A percentile compares a stretch with the other conserved stretches of the same genome.
These are phyloP conservation scores for Spencermartinsiella ligniputridi DNA, from an alignment of 1,139 yeast genomes.

Conservation along the genomic window DNA sequence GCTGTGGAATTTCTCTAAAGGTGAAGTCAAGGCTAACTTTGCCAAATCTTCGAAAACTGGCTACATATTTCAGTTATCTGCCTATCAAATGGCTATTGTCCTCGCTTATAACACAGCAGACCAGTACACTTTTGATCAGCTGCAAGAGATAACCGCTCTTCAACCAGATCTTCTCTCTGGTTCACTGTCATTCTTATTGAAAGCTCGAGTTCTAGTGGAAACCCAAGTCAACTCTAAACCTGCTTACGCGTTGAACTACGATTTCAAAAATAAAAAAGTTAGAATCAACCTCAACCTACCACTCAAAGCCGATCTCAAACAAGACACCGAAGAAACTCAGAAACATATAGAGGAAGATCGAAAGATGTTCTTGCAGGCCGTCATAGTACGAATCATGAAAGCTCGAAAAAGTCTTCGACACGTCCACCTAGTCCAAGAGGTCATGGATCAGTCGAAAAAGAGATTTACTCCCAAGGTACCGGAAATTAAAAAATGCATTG, in stretches of 20 bases:
- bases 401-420: conserved; percentile 79
- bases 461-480: conserved; percentile 82
- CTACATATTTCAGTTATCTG: conserved; percentile 80
- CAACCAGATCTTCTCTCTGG: conserved; percentile 64
- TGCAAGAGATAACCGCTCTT: conserved; percentile 65
- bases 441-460: conserved; percentile 77
- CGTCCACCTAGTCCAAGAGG: conserved; percentile 79
- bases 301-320: conserved; percentile 69
- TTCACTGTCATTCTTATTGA: conserved; percentile 72
- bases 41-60: conserved; percentile 67
- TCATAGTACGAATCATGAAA: conserved; percentile 95
- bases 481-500: conserved; percentile 85
- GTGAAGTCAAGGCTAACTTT: conserved; percentile 86
- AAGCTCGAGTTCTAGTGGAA: conserved; percentile 70
- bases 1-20: conserved; percentile 94
- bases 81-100: conserved; percentile 82
- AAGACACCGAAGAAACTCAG: conserved; percentile 76
- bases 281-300: conserved; percentile 84
- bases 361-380: conserved; percentile 81
- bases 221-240: conserved; percentile 41
- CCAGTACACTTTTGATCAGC: conserved; percentile 55
- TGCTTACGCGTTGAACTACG: conserved; percentile 64
- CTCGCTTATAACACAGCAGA: conserved; percentile 69
- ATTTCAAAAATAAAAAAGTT: conserved; percentile 79
- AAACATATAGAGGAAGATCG: conserved; percentile 86